These are phyloP conservation scores for Extremus antarcticus DNA, from an alignment of 495 filamentous ascomycete species.

Conservation along the genomic window DNA sequence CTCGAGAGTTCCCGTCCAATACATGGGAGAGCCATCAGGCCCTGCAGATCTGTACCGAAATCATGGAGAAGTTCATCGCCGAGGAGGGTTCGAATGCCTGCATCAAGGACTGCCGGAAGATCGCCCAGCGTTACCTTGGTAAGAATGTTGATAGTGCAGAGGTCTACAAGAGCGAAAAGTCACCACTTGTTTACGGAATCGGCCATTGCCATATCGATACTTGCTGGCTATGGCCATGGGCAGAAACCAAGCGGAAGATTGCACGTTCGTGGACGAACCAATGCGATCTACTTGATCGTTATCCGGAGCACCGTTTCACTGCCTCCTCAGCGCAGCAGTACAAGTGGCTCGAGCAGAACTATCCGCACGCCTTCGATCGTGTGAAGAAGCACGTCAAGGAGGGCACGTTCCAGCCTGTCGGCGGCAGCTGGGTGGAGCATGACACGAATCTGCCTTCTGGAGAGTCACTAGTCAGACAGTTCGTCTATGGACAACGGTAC, in stretches of 20 bases:
- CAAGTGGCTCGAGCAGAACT: slow-evolving; percentile 88
- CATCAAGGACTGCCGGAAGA: slow-evolving; percentile 64
- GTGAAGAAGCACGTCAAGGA: slow-evolving; percentile 85
- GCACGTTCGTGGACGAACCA: slow-evolving; percentile 94
- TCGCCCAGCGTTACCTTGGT: slow-evolving; percentile 74
- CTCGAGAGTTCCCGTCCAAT: slow-evolving; percentile 29
- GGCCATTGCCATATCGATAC: slow-evolving; percentile 97
- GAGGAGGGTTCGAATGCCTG: slow-evolving; percentile 63
- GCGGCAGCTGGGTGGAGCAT: slow-evolving; percentile 97
- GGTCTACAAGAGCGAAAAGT: slow-evolving; percentile 66
- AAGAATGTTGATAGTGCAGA: slow-evolving; percentile 66
- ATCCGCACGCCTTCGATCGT: slow-evolving; percentile 76
- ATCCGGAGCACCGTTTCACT: slow-evolving; percentile 86
- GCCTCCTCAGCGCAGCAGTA: slow-evolving; percentile 93
- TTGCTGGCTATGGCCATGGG: slow-evolving; percentile 97
- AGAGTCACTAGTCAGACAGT: slow-evolving; percentile 90
- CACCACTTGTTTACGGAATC: slow-evolving; percentile 72
- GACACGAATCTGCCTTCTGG: slow-evolving; percentile 96
- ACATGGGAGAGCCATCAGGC: slow-evolving; percentile 68
- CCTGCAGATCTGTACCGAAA: slow-evolving; percentile 67
- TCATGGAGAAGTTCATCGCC: slow-evolving; percentile 79
- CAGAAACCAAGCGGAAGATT: slow-evolving; percentile 96
- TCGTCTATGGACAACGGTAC: slow-evolving; percentile 86
- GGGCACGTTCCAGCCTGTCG: slow-evolving; percentile 85
- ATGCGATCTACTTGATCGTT: slow-evolving; percentile 85